phyloP scores from a whole-genome alignment of 176 grass and related monocot species.

The Carex parvula region DNA sequence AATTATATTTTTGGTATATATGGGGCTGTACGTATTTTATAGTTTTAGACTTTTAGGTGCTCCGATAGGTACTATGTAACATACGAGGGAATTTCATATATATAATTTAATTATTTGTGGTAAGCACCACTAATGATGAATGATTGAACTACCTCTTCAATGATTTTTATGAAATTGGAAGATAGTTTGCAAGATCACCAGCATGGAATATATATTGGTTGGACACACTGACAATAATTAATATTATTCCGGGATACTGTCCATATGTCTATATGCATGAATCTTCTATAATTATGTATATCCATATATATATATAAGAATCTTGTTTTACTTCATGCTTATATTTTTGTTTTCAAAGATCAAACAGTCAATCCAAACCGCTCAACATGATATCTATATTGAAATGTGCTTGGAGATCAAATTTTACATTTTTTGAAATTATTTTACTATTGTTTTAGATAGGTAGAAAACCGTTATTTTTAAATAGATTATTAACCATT shows the following conservation, averaged over 20 bases:
- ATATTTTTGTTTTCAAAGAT: too few species aligned
- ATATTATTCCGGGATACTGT: not conserved
- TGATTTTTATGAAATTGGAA: not conserved
- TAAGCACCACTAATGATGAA: conserved; percentile 10
- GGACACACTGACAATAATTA: not conserved
- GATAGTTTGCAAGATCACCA: not conserved
- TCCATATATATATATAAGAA: not conserved
- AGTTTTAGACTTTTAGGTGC: not conserved
- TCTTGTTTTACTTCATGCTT: too few species aligned
- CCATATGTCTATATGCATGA: not conserved
- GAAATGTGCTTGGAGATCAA: too few species aligned
- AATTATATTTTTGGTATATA: not conserved
- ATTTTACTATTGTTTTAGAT: too few species aligned
- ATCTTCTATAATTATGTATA: not conserved
- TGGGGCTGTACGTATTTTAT: not conserved
- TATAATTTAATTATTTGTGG: not conserved
- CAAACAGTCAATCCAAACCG: too few species aligned
- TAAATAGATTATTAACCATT: too few species aligned
- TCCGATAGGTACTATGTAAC: not conserved
- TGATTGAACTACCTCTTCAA: not conserved
- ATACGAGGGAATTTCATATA: not conserved
- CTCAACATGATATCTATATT: too few species aligned
- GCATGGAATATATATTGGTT: conserved; percentile 12
- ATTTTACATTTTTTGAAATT: too few species aligned
- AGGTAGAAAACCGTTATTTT: too few species aligned